A percentile compares a stretch with the other conserved stretches of the same genome.
Evolutionary conservation across 106 monocot genomes (phyloP).

Genomic region (Dendrobium huoshanense): DNA sequence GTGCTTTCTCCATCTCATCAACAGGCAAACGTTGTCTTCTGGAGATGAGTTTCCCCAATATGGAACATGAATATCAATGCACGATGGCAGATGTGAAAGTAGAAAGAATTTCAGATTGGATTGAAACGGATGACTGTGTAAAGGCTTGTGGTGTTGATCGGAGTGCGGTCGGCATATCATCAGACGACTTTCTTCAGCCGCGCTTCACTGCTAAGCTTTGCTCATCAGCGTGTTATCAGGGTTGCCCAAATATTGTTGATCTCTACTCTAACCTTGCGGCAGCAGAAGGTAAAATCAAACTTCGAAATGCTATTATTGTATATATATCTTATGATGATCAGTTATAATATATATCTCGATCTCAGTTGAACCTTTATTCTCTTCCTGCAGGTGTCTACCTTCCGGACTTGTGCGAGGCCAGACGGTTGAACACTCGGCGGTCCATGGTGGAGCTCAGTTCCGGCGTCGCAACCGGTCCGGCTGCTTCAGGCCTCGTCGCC

Average conservation of each 20-base stretch:
- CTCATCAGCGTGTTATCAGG: conserved; percentile 41
- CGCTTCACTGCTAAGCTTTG: conserved; percentile 45
- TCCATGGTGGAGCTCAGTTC: conserved; percentile 45
- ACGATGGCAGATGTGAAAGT: conserved; percentile 52
- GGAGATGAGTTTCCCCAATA: conserved; percentile 40
- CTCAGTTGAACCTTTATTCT: too few relatives aligned
- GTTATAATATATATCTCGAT: too few relatives aligned
- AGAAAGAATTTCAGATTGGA: conserved; percentile 34
- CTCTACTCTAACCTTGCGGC: conserved; percentile 81
- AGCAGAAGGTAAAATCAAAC: conserved; percentile 42
- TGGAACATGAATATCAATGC: conserved; percentile 32
- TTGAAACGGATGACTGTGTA: conserved; percentile 70
- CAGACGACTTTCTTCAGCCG: conserved; percentile 44
- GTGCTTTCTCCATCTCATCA: conserved; percentile 67
- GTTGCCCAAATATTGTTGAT: conserved; percentile 69
- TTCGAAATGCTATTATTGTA: too few relatives aligned
- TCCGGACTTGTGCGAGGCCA: conserved; percentile 37
- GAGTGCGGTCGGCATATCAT: conserved; percentile 50
- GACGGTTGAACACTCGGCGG: conserved; percentile 29
- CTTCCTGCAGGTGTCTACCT: conserved; percentile 37
- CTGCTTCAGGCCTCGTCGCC: not conserved
- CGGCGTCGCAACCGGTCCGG: conserved; percentile 23
- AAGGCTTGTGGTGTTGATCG: conserved; percentile 51
- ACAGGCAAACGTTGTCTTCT: conserved; percentile 57
- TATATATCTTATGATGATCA: too few relatives aligned